Percentiles rank a stretch among this genome's conserved stretches.
phyloP scores from a whole-genome alignment of 345 rosid genomes.

The Psidium friedrichsthalianum region DNA sequence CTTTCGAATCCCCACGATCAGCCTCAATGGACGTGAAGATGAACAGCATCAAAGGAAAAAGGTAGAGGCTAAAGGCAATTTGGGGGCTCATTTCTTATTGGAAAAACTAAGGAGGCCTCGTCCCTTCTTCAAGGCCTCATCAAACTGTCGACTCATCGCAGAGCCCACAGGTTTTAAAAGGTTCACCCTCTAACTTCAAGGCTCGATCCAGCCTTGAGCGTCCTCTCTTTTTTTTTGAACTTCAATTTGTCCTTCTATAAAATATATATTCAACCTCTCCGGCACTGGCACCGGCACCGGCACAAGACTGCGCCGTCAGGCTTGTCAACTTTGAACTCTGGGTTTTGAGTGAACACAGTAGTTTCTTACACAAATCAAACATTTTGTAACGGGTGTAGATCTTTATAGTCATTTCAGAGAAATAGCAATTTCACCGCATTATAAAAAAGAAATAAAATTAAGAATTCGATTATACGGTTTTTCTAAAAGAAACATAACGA shows the following conservation, averaged over 20 bases:
- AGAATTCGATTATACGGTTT: neutral
- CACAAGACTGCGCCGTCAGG: neutral
- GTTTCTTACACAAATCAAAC: neutral
- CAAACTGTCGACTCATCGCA: neutral
- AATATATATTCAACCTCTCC: neutral
- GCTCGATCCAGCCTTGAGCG: neutral
- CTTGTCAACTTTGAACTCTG: neutral
- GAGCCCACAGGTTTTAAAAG: neutral
- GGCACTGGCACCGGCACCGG: neutral
- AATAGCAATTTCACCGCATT: neutral
- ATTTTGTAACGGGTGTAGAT: neutral
- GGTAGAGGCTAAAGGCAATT: neutral
- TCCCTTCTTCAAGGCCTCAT: neutral
- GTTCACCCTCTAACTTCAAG: neutral
- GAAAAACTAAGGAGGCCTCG: neutral
- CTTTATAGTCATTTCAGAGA: neutral
- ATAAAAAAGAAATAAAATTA: neutral
- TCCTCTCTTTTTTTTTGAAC: neutral
- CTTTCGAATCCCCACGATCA: neutral
- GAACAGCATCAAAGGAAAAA: neutral
- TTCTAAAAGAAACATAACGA: neutral
- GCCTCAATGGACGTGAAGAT: neutral
- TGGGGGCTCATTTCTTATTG: neutral
- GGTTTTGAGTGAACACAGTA: neutral
- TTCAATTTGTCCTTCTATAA: neutral